phyloP scores from a whole-genome alignment of 805 yeast genomes.

The Monosporozyma yasuniensis region DNA sequence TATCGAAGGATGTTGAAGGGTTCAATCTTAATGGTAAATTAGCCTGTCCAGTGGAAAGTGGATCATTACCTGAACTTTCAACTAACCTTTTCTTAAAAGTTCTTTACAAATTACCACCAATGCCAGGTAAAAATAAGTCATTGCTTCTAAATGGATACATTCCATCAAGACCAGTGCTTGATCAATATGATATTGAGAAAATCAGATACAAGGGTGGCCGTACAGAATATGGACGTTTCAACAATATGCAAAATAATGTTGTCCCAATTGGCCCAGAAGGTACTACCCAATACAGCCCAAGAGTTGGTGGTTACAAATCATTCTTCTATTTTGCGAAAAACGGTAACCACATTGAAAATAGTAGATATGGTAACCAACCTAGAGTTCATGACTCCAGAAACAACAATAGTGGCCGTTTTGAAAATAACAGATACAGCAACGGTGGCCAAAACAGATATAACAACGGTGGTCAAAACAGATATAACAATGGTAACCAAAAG shows the following conservation, averaged over 20 bases:
- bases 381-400: constrained; percentile 8
- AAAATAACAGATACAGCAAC: constrained; percentile 3
- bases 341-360: constrained; percentile 7
- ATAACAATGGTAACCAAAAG: constrained; percentile 3
- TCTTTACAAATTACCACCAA: constrained; percentile 44
- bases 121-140: constrained; percentile 49
- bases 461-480: constrained; percentile 4
- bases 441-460: constrained; percentile 5
- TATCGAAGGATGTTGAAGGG: constrained; percentile 29
- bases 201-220: constrained; percentile 41
- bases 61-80: constrained; percentile 33
- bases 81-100: constrained; percentile 36
- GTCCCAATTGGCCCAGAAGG: constrained; percentile 43
- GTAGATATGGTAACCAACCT: constrained; percentile 3
- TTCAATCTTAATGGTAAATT: constrained; percentile 26
- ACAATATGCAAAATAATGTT: constrained; percentile 32
- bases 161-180: constrained; percentile 51
- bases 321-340: constrained; percentile 31
- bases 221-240: constrained; percentile 26
- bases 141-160: constrained; percentile 76
- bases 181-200: constrained; percentile 58
- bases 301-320: constrained; percentile 45
- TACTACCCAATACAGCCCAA: constrained; percentile 35
- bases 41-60: constrained; percentile 31
- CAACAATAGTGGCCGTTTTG: constrained; percentile 2